Base-by-base conservation (phyloP, 169 alveolate genomes). In the Cryptosporidium sp. region DNA sequence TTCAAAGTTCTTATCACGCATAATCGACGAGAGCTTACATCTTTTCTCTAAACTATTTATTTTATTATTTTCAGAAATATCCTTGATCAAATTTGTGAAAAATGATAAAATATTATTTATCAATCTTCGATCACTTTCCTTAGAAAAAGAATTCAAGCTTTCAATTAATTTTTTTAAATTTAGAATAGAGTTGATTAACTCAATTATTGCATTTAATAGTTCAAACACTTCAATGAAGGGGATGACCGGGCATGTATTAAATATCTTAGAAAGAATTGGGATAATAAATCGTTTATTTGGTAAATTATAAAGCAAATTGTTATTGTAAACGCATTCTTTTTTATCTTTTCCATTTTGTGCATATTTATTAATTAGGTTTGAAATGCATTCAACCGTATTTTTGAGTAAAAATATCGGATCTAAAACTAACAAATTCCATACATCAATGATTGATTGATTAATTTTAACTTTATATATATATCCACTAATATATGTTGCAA, bases 221-320 rank as follows among this genome's bases (percentile, higher is more conserved):
- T 80, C 31, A 18, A 58, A 10, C 12, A 80, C 39, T 18, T 80
- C 48, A 12, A 80, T 62, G 31, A 80, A 80, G 6, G 89, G 89
- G 23, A 53, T 80, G 0, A 80, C 62, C 7, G 89, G 89, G 14
- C 89, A 80, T 37, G 10, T 67, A 23, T 62, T 26, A 65, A 45
- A 80, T 39, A 80, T 44, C n/a, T 80, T 31, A 8, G 73, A 39
- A 14, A 80, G 53, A 9, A 80, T n/a, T 2, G 89, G 60, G 23
- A 80, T 37, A 6, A 80, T 31, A 33, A 61, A 21, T 42, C 65
- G 53, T 16, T 45, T 37, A 80, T 44, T 44, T 39, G 89, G 68
- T 60, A 23, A 44, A 31, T 58, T 75, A 3, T 51, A 58, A 39
- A 56, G 44, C 53, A 75, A 26, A 2, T 53, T 73, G 26, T 12